A percentile compares a stretch with the other conserved stretches of the same genome.
phyloP scores from a whole-genome alignment of 108 stramenopile species.

The Nitzschia sp. region DNA sequence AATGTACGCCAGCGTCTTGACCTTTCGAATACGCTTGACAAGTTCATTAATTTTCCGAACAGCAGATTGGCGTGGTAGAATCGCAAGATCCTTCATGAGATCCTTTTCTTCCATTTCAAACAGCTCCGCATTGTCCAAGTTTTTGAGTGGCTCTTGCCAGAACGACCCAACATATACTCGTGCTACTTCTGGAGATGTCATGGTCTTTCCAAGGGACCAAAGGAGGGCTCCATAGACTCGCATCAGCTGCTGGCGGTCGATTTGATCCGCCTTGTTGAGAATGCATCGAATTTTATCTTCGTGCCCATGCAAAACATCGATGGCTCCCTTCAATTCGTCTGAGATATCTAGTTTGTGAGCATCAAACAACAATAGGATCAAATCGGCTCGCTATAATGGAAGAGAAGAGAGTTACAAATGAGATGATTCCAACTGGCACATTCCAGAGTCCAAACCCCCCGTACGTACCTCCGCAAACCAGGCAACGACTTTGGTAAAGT shows the following conservation, averaged over 20 bases:
- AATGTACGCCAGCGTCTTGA: slow-evolving; percentile 87
- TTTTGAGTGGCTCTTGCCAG: slow-evolving; percentile 83
- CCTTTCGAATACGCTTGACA: slow-evolving; percentile 96
- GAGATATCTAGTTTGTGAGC: slow-evolving; percentile 99
- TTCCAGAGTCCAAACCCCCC: not conserved
- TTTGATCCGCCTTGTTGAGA: slow-evolving; percentile 99
- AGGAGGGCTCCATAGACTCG: slow-evolving; percentile 97
- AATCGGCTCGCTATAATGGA: slow-evolving; percentile 68
- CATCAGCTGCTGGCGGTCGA: slow-evolving; percentile 98
- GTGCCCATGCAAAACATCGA: slow-evolving; percentile 95
- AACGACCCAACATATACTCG: slow-evolving; percentile 98
- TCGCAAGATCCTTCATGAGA: slow-evolving; percentile 93
- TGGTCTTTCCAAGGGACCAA: slow-evolving; percentile 97
- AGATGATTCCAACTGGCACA: slow-evolving; percentile 12
- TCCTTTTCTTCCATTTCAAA: slow-evolving; percentile 93
- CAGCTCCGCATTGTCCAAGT: slow-evolving; percentile 82
- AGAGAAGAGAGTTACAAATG: not conserved
- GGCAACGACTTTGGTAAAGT: slow-evolving; percentile 90
- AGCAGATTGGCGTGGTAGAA: slow-evolving; percentile 94
- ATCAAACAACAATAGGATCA: slow-evolving; percentile 98
- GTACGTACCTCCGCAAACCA: slow-evolving; percentile 93
- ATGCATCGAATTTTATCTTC: slow-evolving; percentile 99
- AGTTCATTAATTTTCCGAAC: slow-evolving; percentile 97
- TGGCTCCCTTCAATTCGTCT: slow-evolving; percentile 96
- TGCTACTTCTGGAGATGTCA: slow-evolving; percentile 92